Evolutionary conservation across 1,284 basidiomycete species (phyloP).

Genomic region (Apiotrichum gracile): DNA sequence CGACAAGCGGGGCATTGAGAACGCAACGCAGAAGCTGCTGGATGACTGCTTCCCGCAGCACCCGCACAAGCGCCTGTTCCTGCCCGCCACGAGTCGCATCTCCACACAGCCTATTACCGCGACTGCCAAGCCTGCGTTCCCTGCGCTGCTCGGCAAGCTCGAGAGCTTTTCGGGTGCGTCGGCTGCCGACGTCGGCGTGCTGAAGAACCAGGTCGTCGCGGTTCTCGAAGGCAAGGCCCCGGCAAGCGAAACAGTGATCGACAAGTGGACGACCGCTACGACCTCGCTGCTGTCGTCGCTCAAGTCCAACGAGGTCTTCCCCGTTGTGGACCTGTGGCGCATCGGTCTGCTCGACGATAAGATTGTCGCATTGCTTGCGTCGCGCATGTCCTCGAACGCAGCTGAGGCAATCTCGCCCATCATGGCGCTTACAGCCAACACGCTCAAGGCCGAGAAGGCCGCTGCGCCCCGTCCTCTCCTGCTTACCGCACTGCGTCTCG

Average conservation of each 20-base stretch:
- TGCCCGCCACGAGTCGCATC: constrained; percentile 60
- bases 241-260: constrained; percentile 23
- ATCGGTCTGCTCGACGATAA: constrained; percentile 63
- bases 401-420: constrained; percentile 55
- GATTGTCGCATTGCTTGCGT: constrained; percentile 54
- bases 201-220: constrained; percentile 55
- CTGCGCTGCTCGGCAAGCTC: constrained; percentile 61
- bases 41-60: constrained; percentile 57
- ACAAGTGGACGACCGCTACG: constrained; percentile 54
- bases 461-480: constrained; percentile 50
- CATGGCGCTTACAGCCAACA: constrained; percentile 46
- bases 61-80: constrained; percentile 59
- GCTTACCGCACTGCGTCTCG: constrained; percentile 64
- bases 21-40: constrained; percentile 30
- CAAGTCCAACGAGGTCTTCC: constrained; percentile 62
- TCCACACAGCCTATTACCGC: constrained; percentile 72
- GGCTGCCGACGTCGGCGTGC: constrained; percentile 49
- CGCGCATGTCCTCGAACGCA: constrained; percentile 46
- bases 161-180: constrained; percentile 50
- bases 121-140: constrained; percentile 61
- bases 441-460: constrained; percentile 12
- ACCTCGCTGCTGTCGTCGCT: constrained; percentile 52
- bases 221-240: constrained; percentile 58
- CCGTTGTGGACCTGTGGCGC: constrained; percentile 76
- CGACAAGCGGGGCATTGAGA: constrained; percentile 35